These are phyloP conservation scores for Podochytrium sp. DNA, from an alignment of 192 early-diverging fungal species.

Conservation along the genomic window DNA sequence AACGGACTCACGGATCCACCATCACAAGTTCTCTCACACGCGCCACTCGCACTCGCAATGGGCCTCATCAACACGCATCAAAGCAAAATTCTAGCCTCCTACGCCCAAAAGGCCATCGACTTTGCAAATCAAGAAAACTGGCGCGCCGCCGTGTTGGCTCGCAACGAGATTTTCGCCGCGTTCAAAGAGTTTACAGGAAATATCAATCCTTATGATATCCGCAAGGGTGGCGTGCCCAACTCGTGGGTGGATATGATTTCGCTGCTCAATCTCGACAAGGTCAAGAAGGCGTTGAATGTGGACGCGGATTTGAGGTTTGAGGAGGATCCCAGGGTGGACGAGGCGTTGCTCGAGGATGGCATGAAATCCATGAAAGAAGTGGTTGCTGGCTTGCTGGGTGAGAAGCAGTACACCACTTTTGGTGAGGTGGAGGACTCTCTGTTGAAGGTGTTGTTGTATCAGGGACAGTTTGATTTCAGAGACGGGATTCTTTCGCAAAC, in stretches of 20 bases:
- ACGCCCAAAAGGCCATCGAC: slow-evolving; percentile 45
- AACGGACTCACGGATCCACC: slow-evolving; percentile 70
- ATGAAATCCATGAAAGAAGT: slow-evolving; percentile 65
- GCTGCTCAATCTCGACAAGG: slow-evolving; percentile 57
- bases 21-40: slow-evolving; percentile 59
- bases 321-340: slow-evolving; percentile 58
- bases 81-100: slow-evolving; percentile 37
- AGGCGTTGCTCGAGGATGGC: slow-evolving; percentile 59
- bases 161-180: slow-evolving; percentile 65
- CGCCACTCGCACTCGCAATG: slow-evolving; percentile 58
- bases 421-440: neutral
- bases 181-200: slow-evolving; percentile 70
- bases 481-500: slow-evolving; percentile 72
- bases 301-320: slow-evolving; percentile 45
- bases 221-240: slow-evolving; percentile 65
- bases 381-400: slow-evolving; percentile 55
- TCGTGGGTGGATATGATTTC: slow-evolving; percentile 63
- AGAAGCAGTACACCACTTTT: neutral
- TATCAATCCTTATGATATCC: slow-evolving; percentile 80
- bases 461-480: slow-evolving; percentile 85
- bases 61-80: slow-evolving; percentile 57
- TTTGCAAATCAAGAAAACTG: slow-evolving; percentile 55
- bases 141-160: slow-evolving; percentile 47
- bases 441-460: slow-evolving; percentile 62
- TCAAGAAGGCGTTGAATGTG: slow-evolving; percentile 68